Conservation (phyloP, 805 yeast genomes). For the Starmerella geochares region DNA sequence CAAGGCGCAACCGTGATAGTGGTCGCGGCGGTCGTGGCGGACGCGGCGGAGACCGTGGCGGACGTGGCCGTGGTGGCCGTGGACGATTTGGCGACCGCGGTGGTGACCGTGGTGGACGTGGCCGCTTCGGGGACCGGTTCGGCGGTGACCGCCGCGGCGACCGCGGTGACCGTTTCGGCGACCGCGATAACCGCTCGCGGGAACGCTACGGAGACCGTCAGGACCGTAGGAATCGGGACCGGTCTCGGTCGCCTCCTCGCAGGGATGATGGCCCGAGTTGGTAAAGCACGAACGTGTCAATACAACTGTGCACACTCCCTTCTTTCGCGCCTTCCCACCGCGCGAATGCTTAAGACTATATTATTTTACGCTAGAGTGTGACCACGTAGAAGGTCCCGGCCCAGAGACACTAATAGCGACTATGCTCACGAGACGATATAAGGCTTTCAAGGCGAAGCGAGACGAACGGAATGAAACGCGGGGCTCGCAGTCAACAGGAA, state of each 20-base stretch:
- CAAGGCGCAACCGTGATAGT: slow-evolving; percentile 30
- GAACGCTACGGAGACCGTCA: slow-evolving; percentile 25
- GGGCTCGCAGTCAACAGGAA: too few species aligned
- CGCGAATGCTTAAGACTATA: slow-evolving; percentile 1
- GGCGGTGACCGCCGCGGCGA: slow-evolving; percentile 17
- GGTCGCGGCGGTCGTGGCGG: slow-evolving; percentile 43
- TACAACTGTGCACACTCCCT: too few species aligned
- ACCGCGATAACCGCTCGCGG: slow-evolving; percentile 23
- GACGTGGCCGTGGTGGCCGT: slow-evolving; percentile 31
- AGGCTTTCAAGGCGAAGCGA: background rate
- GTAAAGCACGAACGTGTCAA: too few species aligned
- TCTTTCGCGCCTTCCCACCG: too few species aligned
- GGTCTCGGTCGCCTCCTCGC: slow-evolving; percentile 25
- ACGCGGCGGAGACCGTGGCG: slow-evolving; percentile 42
- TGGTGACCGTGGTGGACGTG: slow-evolving; percentile 20
- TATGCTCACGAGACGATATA: background rate
- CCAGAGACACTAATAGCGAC: slow-evolving; percentile 1
- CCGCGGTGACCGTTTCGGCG: slow-evolving; percentile 22
- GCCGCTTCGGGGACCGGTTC: slow-evolving; percentile 20
- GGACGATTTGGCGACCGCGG: slow-evolving; percentile 16
- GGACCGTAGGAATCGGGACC: slow-evolving; percentile 22
- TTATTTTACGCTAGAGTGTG: slow-evolving; percentile 4
- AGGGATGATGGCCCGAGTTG: slow-evolving; percentile 22
- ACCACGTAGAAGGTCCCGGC: slow-evolving; percentile 6
- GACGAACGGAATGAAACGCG: too few species aligned